Evolutionary conservation across 2,329 filamentous ascomycete species (phyloP).

Genomic region (Sporothrix luriei): DNA sequence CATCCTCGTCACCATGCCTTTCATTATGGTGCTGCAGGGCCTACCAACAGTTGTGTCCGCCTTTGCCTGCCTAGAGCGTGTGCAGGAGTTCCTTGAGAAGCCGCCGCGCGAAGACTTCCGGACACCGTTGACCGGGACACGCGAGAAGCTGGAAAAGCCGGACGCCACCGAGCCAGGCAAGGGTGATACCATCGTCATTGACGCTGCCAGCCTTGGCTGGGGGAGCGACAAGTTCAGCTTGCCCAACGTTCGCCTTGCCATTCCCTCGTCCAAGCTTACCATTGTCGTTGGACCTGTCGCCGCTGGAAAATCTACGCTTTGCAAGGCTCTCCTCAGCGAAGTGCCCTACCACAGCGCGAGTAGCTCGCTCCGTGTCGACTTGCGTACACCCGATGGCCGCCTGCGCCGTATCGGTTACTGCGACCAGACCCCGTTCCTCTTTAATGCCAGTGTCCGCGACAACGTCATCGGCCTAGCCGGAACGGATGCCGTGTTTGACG

Average conservation of each 20-base stretch:
- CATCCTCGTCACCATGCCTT: conserved; percentile 42
- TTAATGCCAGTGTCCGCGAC: conserved; percentile 43
- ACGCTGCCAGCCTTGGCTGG: conserved; percentile 45
- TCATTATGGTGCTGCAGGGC: conserved; percentile 42
- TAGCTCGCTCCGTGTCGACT: conserved; percentile 35
- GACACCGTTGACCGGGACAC: conserved; percentile 1
- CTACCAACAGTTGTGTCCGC: conserved; percentile 43
- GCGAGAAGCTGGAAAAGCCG: background rate
- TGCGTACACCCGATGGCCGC: conserved; percentile 30
- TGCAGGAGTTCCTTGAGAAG: conserved; percentile 46
- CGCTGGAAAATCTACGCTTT: conserved; percentile 50
- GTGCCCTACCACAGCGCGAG: conserved; percentile 40
- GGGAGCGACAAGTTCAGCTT: conserved; percentile 40
- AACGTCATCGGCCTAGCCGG: conserved; percentile 41
- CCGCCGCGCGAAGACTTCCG: conserved; percentile 40
- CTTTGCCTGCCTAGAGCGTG: conserved; percentile 43
- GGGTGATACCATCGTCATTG: background rate
- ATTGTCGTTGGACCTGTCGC: conserved; percentile 50
- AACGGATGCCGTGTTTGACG: conserved; percentile 33
- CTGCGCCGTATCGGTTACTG: conserved; percentile 45
- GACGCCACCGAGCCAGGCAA: background rate
- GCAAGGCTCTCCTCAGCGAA: conserved; percentile 48
- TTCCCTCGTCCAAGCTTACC: conserved; percentile 43
- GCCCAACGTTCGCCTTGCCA: conserved; percentile 42
- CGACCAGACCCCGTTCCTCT: conserved; percentile 45